phyloP scores from a whole-genome alignment of 2,329 filamentous ascomycete species.

The Nigrograna mackinnonii region DNA sequence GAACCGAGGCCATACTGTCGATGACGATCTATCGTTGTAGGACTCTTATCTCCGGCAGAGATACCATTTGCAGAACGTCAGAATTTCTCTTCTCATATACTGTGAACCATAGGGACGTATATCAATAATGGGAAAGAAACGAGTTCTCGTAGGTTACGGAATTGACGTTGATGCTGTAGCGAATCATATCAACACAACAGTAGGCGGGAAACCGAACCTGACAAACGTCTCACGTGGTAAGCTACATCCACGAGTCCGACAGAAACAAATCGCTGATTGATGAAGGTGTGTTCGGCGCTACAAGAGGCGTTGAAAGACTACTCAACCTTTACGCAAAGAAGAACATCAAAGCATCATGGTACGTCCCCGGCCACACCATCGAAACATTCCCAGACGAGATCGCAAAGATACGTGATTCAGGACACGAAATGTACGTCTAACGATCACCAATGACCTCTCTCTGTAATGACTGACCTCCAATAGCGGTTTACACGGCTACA shows the following conservation, averaged over 20 bases:
- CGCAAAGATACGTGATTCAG: slow-evolving; percentile 1
- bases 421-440: neutral
- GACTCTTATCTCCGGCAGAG: too few relatives aligned
- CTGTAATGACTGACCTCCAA: neutral
- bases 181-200: neutral
- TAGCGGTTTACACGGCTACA: slow-evolving; percentile 6
- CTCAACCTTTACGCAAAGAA: slow-evolving; percentile 1
- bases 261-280: too few relatives aligned
- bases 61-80: too few relatives aligned
- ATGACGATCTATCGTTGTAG: too few relatives aligned
- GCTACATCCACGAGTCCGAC: too few relatives aligned
- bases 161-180: neutral
- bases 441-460: neutral
- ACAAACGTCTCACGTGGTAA: neutral
- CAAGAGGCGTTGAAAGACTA: slow-evolving; percentile 1
- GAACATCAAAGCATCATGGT: slow-evolving; percentile 2
- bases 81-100: too few relatives aligned
- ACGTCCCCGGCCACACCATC: slow-evolving; percentile 1
- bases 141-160: neutral
- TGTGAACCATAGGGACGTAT: too few relatives aligned
- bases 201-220: neutral
- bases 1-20: too few relatives aligned
- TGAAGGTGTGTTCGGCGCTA: slow-evolving; percentile 2
- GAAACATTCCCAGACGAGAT: slow-evolving; percentile 3
- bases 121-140: neutral